Conservation (phyloP, 768 basidiomycete species). For the Auricularia sp. region DNA sequence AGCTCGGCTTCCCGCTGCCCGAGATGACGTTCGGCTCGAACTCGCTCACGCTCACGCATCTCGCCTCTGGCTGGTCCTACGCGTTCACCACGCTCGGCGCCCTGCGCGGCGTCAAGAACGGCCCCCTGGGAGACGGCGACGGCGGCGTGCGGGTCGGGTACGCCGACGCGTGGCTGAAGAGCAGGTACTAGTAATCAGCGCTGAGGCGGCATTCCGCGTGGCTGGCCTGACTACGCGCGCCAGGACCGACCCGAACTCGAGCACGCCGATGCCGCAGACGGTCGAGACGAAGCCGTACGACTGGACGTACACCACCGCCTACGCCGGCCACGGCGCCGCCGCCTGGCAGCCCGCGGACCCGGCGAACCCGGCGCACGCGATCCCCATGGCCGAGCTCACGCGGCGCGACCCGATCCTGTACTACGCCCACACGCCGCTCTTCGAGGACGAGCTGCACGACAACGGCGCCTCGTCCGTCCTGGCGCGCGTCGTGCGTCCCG, state of each 20-base stretch:
- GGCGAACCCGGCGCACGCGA: conserved; percentile 45
- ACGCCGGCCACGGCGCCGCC: conserved; percentile 47
- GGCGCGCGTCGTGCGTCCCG: conserved; percentile 68
- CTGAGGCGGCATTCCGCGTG: background rate
- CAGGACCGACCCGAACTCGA: conserved; percentile 60
- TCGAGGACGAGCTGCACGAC: conserved; percentile 95
- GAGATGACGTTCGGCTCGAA: conserved; percentile 98
- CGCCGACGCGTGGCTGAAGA: conserved; percentile 88
- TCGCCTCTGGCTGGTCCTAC: conserved; percentile 50
- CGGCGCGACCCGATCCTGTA: conserved; percentile 95
- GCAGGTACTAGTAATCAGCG: conserved; percentile 40
- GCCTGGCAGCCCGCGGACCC: conserved; percentile 37
- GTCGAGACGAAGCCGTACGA: conserved; percentile 81
- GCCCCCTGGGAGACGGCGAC: conserved; percentile 65
- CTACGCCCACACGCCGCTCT: conserved; percentile 89
- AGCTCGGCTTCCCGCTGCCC: conserved; percentile 70
- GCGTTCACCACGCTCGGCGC: conserved; percentile 60
- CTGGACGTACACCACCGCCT: conserved; percentile 94
- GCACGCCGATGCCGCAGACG: conserved; percentile 57
- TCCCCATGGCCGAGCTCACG: conserved; percentile 78
- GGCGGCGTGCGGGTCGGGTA: conserved; percentile 92
- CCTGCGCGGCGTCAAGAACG: conserved; percentile 61
- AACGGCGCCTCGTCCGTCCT: conserved; percentile 83
- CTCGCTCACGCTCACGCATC: conserved; percentile 55
- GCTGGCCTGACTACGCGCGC: conserved; percentile 5